A percentile compares a stretch with the other conserved stretches of the same genome.
Evolutionary conservation across 306 rosid species (phyloP).

Genomic region (Citrullus mucosospermus): DNA sequence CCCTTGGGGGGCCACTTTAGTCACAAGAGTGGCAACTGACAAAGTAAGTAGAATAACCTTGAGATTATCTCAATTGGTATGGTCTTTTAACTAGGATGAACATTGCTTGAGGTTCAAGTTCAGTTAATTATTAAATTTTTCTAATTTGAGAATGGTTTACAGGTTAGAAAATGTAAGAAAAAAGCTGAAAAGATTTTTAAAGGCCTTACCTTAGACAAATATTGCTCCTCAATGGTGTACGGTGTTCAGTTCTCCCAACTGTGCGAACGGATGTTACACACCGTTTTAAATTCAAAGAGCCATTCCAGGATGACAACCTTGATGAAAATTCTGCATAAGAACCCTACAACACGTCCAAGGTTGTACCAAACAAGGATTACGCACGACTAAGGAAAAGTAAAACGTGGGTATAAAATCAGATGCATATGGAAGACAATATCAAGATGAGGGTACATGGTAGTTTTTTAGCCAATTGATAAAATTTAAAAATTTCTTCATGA

Average conservation of each 20-base stretch:
- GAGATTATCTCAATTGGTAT: not conserved
- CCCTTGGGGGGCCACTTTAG: not conserved
- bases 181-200: not conserved
- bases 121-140: not conserved
- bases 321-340: slow-evolving; percentile 33
- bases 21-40: not conserved
- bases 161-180: not conserved
- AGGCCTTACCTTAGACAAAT: slow-evolving; percentile 42
- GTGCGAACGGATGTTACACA: slow-evolving; percentile 29
- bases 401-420: not conserved
- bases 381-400: not conserved
- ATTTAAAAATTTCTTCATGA: not conserved
- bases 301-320: slow-evolving; percentile 34
- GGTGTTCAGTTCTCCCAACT: slow-evolving; percentile 41
- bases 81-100: not conserved
- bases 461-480: not conserved
- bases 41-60: not conserved
- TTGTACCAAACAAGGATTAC: not conserved
- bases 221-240: slow-evolving; percentile 22
- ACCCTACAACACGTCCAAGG: slow-evolving; percentile 28
- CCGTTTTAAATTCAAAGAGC: slow-evolving; percentile 43
- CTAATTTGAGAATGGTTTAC: not conserved
- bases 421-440: not conserved
- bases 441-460: not conserved
- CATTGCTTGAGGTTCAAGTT: not conserved